Evolutionary conservation across 257 asterid genomes (phyloP), one percentile per base, ranked within the genome.

Genomic region (Solanum virginianum): DNA sequence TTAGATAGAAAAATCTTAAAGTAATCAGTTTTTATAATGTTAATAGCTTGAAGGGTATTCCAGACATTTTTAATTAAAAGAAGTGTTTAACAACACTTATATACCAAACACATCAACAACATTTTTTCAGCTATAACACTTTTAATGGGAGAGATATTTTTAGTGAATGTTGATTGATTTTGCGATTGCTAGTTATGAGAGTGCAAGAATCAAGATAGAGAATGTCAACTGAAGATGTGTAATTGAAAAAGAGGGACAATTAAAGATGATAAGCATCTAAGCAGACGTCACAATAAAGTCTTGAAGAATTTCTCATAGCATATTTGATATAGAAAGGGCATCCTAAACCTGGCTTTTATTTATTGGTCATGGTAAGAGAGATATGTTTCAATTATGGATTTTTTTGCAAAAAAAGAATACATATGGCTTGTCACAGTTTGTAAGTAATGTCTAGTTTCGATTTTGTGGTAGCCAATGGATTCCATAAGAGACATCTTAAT

Each of bases 171-270:
- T 71, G 80, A 70, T 70, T 70, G 53, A 70, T 39, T 70, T 41
- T 41, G 54, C 18, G 80, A 70, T 18, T 18, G 36, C 55, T n/a
- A 45, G 80, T 71, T 55, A 10, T 24, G 10, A 75, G 22, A 47
- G 20, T n/a, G 49, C 12, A 22, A 16, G 32, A 29, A 29, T 29
- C 32, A 29, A 29, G 22, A 53, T 4, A 72, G 82, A 72, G 82
- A 82, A 82, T 85, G 88, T 82, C 88, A 87, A 87, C 85, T 57
- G 66, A 54, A 85, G 86, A 85, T 85, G 71, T 85, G 20, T 75
- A 75, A 75, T 22, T 45, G 18, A 54, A 66, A 72, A 79, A 17
- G 29, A 6, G 8, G 54, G n/a, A 10, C 17, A 70, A 15, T 45
- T 18, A n/a, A 39, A 41, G 55, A 80, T 65, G 85, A 54, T 54